Conservation (phyloP, 2,329 filamentous ascomycete genomes). For the Sporothrix schenckii region DNA sequence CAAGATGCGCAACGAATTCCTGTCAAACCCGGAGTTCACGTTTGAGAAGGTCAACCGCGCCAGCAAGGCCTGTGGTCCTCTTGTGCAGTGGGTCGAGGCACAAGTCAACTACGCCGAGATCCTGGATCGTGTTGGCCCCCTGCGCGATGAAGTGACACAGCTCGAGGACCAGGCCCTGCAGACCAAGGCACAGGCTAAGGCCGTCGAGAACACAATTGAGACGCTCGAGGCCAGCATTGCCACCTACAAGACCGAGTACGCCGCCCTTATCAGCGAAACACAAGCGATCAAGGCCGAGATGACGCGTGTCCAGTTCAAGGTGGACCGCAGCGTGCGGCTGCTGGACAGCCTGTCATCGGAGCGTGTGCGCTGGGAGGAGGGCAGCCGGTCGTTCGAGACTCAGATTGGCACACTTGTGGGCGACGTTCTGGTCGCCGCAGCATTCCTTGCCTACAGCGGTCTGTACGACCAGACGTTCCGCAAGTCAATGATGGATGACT, state of each 20-base stretch:
- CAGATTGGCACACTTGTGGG: slow-evolving; percentile 96
- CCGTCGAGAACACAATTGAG: slow-evolving; percentile 84
- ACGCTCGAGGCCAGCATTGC: slow-evolving; percentile 87
- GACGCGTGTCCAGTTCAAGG: slow-evolving; percentile 95
- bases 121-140: slow-evolving; percentile 85
- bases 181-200: slow-evolving; percentile 90
- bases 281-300: slow-evolving; percentile 97
- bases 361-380: slow-evolving; percentile 90
- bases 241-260: slow-evolving; percentile 95
- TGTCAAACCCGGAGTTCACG: slow-evolving; percentile 93
- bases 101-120: slow-evolving; percentile 99
- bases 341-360: slow-evolving; percentile 95
- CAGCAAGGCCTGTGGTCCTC: slow-evolving; percentile 92
- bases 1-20: slow-evolving; percentile 90
- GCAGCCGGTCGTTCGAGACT: slow-evolving; percentile 96
- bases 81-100: slow-evolving; percentile 95
- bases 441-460: slow-evolving; percentile 94
- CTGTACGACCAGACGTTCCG: slow-evolving; percentile 98
- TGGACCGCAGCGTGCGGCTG: slow-evolving; percentile 90
- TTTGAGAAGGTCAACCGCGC: slow-evolving; percentile 95
- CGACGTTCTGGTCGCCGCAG: slow-evolving; percentile 93
- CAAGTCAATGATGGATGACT: slow-evolving; percentile 97
- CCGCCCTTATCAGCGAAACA: slow-evolving; percentile 92
- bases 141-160: slow-evolving; percentile 84
- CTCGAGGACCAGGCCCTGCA: slow-evolving; percentile 87